Evolutionary conservation across 768 basidiomycete species (phyloP), one percentile per base, ranked within the genome.

Genomic region (Mycena vitilis): DNA sequence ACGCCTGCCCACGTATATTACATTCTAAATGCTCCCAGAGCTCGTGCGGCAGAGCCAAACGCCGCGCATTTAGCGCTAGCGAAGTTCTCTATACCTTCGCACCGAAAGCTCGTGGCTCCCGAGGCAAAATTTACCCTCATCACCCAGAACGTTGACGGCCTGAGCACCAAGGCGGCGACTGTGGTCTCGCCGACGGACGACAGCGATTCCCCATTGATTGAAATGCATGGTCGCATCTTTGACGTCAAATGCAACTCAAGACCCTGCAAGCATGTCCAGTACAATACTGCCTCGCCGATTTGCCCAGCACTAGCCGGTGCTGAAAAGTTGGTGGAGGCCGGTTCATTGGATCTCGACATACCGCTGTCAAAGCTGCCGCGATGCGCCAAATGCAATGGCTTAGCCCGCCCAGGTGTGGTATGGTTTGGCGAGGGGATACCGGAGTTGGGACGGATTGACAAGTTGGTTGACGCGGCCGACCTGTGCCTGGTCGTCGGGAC

Each of bases 161-260:
- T 89, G 23, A 84, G 83, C 67, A 65, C 73, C 6, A 74, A 78
- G 63, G 82, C 87, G 1, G 74, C 85, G 56, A 73, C 79, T 30
- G 69, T 76, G 40, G 68, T 78, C 38, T 63, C 71, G 18, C 65
- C 66, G 34, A 52, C 64, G 58, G 40, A 60, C 16, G 20, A 22
- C 51, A 53, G 40, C 40, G 66, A 75, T 48, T 34, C 80, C 5
- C 71, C 71, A 36, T 51, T 83, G n/a, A 73, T 88, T 36, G 89
- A 91, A 73, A 91, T 90, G 87, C 91, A 91, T 71, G 89, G 89
- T 0, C 75, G 84, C 30, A 75, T 90, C 5, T 84, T 87, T 73
- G 87, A 89, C 70, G 81, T 87, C 11, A 60, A 76, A 37, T 91
- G 90, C 80, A 86, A 84, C 0, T 76, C 77, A 23, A 37, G 65